Percentiles rank a stretch among this genome's conserved stretches.
Evolutionary conservation across 1,139 yeast species (phyloP).

Genomic region (Taphrina betulina): DNA sequence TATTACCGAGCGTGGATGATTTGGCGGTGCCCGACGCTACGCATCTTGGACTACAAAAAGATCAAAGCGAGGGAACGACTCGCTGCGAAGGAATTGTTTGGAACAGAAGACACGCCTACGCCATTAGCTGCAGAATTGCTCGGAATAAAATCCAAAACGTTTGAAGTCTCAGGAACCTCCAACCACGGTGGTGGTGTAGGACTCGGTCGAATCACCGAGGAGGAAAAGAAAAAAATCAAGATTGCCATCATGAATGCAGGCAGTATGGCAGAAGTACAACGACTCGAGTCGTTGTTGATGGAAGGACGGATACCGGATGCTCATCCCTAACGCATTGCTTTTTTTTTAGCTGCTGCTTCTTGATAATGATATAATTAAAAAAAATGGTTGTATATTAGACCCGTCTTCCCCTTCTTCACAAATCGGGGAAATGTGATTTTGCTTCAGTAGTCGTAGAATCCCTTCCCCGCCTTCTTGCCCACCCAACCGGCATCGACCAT

Average conservation of each 20-base stretch:
- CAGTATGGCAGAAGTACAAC: slow-evolving; percentile 69
- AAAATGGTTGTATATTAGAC: no score
- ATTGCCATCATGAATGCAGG: slow-evolving; percentile 60
- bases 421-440: no score
- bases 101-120: slow-evolving; percentile 46
- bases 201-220: slow-evolving; percentile 51
- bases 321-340: no score
- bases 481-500: slow-evolving; percentile 51
- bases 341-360: no score
- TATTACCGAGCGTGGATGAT: slow-evolving; percentile 62
- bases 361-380: no score
- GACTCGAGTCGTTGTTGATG: slow-evolving; percentile 53
- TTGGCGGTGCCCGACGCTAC: slow-evolving; percentile 62
- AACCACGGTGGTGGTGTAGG: slow-evolving; percentile 34
- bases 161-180: slow-evolving; percentile 36
- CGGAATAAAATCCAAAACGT: slow-evolving; percentile 40
- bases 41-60: slow-evolving; percentile 64
- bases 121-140: slow-evolving; percentile 42
- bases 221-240: slow-evolving; percentile 56
- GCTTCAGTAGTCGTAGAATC: slow-evolving; percentile 47
- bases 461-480: slow-evolving; percentile 49
- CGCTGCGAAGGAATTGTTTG: slow-evolving; percentile 52
- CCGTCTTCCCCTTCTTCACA: no score
- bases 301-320: slow-evolving; percentile 35
- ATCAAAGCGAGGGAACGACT: slow-evolving; percentile 58